phyloP scores from a whole-genome alignment of 1,139 yeast genomes.

The Sugiyamaella novakii region DNA sequence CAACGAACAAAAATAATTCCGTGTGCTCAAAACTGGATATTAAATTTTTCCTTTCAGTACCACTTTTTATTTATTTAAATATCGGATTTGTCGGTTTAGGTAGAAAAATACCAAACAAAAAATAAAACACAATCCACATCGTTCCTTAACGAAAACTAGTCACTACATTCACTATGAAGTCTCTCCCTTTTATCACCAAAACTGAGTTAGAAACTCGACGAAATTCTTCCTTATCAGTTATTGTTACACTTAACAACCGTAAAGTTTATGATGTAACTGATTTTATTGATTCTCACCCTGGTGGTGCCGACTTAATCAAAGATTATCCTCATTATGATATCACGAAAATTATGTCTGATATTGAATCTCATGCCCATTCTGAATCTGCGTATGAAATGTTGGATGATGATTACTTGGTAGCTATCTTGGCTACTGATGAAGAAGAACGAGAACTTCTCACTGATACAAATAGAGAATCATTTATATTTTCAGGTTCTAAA shows the following conservation, averaged over 20 bases:
- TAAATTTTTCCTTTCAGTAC: too few relatives aligned
- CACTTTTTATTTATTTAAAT: too few relatives aligned
- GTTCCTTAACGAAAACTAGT: too few relatives aligned
- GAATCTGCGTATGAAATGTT: conserved; percentile 87
- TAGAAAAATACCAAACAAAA: too few relatives aligned
- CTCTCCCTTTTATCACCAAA: conserved; percentile 32
- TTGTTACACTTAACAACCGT: conserved; percentile 69
- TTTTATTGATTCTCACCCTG: conserved; percentile 85
- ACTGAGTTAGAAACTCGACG: conserved; percentile 27
- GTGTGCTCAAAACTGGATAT: too few relatives aligned
- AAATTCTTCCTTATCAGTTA: conserved; percentile 23
- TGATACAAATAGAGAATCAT: conserved; percentile 35
- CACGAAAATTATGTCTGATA: conserved; percentile 75
- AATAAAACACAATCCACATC: too few relatives aligned
- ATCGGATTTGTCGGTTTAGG: too few relatives aligned
- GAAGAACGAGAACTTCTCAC: conserved; percentile 58
- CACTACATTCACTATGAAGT: conserved; percentile 7
- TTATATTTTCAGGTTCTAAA: conserved; percentile 23
- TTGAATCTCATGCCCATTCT: conserved; percentile 70
- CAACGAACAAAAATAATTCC: too few relatives aligned
- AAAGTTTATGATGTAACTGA: conserved; percentile 81
- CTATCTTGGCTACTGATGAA: conserved; percentile 61
- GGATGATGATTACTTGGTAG: conserved; percentile 70
- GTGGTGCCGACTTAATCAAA: conserved; percentile 71
- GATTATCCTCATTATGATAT: conserved; percentile 86